Conservation (phyloP, 345 rosid genomes). For the Rubroshorea leprosula region DNA sequence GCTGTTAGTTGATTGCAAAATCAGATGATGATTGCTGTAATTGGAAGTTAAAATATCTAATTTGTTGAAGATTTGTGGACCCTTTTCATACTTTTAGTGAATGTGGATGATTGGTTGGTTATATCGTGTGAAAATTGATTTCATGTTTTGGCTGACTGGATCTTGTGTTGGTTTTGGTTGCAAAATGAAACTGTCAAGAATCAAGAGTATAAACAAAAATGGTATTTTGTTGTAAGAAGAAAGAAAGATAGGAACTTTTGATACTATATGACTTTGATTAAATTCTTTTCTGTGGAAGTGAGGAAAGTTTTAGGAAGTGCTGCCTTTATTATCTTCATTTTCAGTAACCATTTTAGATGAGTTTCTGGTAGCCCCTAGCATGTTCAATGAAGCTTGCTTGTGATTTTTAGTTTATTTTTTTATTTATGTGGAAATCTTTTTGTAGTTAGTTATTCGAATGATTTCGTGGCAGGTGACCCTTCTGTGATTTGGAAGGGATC, state of each 20-base stretch:
- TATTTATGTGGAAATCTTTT: too few species aligned
- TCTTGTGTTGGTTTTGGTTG: neutral
- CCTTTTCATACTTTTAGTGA: neutral
- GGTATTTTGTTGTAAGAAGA: too few species aligned
- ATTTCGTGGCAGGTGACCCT: slow-evolving; percentile 20
- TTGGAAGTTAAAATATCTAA: neutral
- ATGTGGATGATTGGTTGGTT: neutral
- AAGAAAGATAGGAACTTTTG: too few species aligned
- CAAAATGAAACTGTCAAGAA: too few species aligned
- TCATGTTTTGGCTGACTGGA: neutral
- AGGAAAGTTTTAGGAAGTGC: neutral
- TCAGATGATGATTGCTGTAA: neutral
- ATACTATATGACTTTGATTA: too few species aligned
- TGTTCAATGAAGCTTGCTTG: too few species aligned
- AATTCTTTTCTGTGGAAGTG: neutral
- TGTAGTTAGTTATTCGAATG: neutral
- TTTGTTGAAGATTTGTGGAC: neutral
- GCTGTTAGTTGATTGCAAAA: neutral
- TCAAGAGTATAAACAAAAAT: too few species aligned
- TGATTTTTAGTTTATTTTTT: too few species aligned
- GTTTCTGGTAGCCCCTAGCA: too few species aligned
- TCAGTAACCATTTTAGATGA: too few species aligned
- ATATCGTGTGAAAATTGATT: neutral
- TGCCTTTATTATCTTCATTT: too few species aligned
- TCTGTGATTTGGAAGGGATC: slow-evolving; percentile 21